phyloP scores from a whole-genome alignment of 23 red algal genomes.

The Agarophyton chilense region DNA sequence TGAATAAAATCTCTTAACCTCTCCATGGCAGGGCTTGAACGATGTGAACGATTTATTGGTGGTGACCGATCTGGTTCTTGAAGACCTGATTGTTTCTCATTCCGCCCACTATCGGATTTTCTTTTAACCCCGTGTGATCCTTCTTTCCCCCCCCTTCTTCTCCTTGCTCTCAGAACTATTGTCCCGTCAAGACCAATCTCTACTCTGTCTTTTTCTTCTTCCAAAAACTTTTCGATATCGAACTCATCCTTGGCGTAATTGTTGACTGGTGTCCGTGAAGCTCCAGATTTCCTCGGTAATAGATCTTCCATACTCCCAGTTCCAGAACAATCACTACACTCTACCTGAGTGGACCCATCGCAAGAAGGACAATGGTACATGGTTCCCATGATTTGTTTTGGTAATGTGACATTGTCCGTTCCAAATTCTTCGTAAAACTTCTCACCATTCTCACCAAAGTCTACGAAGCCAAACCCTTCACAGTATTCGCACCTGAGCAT shows the following conservation, averaged over 20 bases:
- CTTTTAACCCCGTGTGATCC: not conserved
- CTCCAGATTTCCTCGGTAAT: slow-evolving; percentile 5
- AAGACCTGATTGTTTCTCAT: not conserved
- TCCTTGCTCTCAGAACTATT: slow-evolving; percentile 28
- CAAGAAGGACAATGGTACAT: slow-evolving; percentile 82
- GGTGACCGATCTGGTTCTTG: not conserved
- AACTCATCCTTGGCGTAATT: slow-evolving; percentile 26
- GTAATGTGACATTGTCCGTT: slow-evolving; percentile 24
- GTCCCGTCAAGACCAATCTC: slow-evolving; percentile 48
- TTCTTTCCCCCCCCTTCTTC: not conserved
- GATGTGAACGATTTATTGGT: not conserved
- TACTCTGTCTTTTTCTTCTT: slow-evolving; percentile 29
- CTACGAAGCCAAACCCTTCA: slow-evolving; percentile 71
- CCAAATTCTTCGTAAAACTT: slow-evolving; percentile 54
- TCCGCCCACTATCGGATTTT: not conserved
- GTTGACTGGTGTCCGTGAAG: slow-evolving; percentile 13
- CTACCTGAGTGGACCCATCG: slow-evolving; percentile 55
- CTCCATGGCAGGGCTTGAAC: not conserved
- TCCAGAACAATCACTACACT: slow-evolving; percentile 62
- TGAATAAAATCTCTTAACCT: not conserved
- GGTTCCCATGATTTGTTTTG: slow-evolving; percentile 68
- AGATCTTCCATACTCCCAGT: slow-evolving; percentile 31
- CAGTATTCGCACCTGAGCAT: slow-evolving; percentile 78
- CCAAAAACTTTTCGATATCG: slow-evolving; percentile 25
- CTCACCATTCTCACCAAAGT: slow-evolving; percentile 60